Percentiles rank a stretch among this genome's conserved stretches.
These are phyloP conservation scores for Irpex rosettiformis DNA, from an alignment of 1,284 basidiomycete genomes.

Conservation along the genomic window DNA sequence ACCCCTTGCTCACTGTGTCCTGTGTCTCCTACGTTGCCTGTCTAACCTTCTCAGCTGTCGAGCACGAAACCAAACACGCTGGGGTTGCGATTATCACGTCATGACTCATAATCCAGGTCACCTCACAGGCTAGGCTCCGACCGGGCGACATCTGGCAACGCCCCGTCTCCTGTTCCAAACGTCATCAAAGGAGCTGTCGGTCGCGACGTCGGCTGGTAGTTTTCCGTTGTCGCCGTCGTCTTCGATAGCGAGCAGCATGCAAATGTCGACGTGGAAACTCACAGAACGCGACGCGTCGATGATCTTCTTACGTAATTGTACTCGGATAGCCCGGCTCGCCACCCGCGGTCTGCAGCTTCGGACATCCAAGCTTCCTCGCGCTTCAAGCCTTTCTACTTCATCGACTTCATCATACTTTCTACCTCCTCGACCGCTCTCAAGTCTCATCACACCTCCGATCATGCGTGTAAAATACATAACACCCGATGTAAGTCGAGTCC, in stretches of 20 bases:
- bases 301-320: constrained; percentile 4
- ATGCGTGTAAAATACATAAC: constrained; percentile 29
- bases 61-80: not conserved
- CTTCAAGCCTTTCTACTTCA: not conserved
- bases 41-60: not conserved
- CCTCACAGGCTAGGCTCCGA: not conserved
- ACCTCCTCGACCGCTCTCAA: not conserved
- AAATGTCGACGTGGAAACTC: not conserved
- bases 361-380: not conserved
- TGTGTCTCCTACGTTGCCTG: not conserved
- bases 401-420: not conserved
- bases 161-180: not conserved
- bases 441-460: not conserved
- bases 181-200: not conserved
- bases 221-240: not conserved
- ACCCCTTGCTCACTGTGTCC: not conserved
- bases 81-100: not conserved
- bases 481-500: constrained; percentile 28
- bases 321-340: not conserved
- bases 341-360: too few species aligned
- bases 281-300: not conserved
- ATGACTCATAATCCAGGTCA: not conserved
- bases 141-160: not conserved
- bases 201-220: not conserved
- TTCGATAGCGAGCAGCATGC: not conserved